phyloP scores from a whole-genome alignment of 208 protist species.

The Phytomonas francai region DNA sequence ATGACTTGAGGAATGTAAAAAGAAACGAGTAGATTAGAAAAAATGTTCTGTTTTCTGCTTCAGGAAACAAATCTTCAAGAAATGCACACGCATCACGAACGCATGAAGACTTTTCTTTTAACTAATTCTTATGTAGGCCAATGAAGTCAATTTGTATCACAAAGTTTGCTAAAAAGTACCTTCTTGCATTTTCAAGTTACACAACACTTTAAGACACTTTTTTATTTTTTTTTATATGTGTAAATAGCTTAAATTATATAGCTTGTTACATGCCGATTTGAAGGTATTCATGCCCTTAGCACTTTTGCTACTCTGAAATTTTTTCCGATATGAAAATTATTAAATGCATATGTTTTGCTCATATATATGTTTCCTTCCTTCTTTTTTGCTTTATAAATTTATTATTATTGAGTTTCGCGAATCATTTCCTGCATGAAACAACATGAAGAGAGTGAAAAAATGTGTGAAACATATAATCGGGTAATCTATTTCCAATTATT shows the following conservation, averaged over 20 bases:
- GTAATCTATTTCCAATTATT: not conserved
- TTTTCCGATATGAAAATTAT: not conserved
- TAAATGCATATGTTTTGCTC: not conserved
- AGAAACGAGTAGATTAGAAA: not conserved
- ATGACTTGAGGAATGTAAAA: not conserved
- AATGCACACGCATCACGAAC: not conserved
- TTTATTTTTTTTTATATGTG: constrained; percentile 7
- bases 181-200: not conserved
- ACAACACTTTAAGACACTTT: not conserved
- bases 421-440: not conserved
- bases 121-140: not conserved
- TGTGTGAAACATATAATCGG: not conserved
- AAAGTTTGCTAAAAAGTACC: not conserved
- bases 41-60: not conserved
- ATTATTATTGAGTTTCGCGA: not conserved
- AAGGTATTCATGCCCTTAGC: constrained; percentile 1
- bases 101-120: too few relatives aligned
- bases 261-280: not conserved
- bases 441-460: not conserved
- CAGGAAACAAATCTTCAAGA: not conserved
- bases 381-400: not conserved
- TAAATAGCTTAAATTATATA: not conserved
- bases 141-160: not conserved
- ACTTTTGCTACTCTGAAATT: not conserved
- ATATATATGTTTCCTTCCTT: not conserved